phyloP scores from a whole-genome alignment of 805 yeast species.

The Suhomyces kilbournensis region DNA sequence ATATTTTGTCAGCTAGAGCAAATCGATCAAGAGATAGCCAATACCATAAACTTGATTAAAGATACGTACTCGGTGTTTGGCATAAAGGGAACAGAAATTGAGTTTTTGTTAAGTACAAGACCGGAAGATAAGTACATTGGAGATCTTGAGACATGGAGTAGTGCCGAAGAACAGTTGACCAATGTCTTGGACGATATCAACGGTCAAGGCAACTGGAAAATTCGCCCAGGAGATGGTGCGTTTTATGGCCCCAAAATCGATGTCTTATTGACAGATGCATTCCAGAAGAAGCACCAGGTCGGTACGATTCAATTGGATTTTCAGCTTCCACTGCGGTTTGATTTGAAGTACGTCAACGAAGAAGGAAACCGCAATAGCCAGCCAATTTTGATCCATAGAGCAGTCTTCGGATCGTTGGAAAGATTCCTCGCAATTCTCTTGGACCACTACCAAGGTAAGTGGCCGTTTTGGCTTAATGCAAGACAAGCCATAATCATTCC shows the following conservation, averaged over 20 bases:
- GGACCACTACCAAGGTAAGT: constrained; percentile 86
- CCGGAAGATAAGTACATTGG: constrained; percentile 80
- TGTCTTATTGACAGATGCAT: constrained; percentile 74
- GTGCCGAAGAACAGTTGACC: constrained; percentile 69
- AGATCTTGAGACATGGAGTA: constrained; percentile 69
- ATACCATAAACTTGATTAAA: constrained; percentile 70
- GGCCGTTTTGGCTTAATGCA: constrained; percentile 98
- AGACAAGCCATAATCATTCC: constrained; percentile 87
- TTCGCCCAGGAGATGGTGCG: constrained; percentile 94
- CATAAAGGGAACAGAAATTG: constrained; percentile 47
- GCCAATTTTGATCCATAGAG: constrained; percentile 96
- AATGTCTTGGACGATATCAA: constrained; percentile 49
- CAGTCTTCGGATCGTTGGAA: constrained; percentile 92
- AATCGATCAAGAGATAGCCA: constrained; percentile 66
- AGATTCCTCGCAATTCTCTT: constrained; percentile 86
- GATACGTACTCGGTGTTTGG: constrained; percentile 72
- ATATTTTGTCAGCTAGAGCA: constrained; percentile 84
- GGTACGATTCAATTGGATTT: constrained; percentile 96
- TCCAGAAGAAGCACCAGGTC: constrained; percentile 81
- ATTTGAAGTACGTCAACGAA: constrained; percentile 59
- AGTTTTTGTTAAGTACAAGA: constrained; percentile 75
- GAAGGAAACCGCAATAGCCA: constrained; percentile 50
- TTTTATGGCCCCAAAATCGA: constrained; percentile 97
- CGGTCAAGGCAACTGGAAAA: constrained; percentile 58
- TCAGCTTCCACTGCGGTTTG: constrained; percentile 85